Base-by-base conservation (phyloP, 805 yeast genomes). In the Starmerella stigmatis region DNA sequence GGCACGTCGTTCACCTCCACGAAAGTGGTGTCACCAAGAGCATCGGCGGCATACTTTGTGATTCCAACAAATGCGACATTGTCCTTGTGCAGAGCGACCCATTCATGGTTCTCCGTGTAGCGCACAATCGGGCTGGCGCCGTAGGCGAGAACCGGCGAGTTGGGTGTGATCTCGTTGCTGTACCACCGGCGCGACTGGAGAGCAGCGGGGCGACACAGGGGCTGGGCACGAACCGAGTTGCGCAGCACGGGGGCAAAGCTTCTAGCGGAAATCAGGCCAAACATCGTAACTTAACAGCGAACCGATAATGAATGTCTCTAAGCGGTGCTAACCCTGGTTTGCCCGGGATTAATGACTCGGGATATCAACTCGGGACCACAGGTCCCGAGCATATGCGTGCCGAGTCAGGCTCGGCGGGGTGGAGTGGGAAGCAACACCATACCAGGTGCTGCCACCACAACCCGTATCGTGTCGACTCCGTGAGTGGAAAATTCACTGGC, bases 1-100 rank as follows among this genome's bases (percentile, higher is more conserved):
- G 79, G 83, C 31, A 73, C 74, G 55, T 80, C 88, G 38, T 94
- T 94, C 56, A 89, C 72, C 66, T 92, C 98, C 48, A 88, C 81
- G 62, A 73, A 92, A 4, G 97, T 94, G 46, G 94, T 94, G 66
- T 92, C 98, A 36, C 98, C 98, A 50, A 92, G 75, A 7, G 97
- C 94, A 59, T 86, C 95, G 19, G 96, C 81, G 16, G 98, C 98
- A 62, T 92, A 88, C 58, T 75, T 77, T 47, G 98, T 86, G 64
- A 92, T 86, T 25, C 98, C 98, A 45, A 89, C 71, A 57, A 79
- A 86, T 2, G 89, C 66, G 34, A 79, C 71, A 49, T 84, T 84
- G 64, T 88, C 95, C 22, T 75, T 74, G 62, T 83, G 94, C 45
- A 78, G 71, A 4, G 94, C 88, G 46, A 92, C 66, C 96, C 96